Conservation (phyloP, 192 early-diverging fungal genomes). For the Phycomyces blakesleeanus region DNA sequence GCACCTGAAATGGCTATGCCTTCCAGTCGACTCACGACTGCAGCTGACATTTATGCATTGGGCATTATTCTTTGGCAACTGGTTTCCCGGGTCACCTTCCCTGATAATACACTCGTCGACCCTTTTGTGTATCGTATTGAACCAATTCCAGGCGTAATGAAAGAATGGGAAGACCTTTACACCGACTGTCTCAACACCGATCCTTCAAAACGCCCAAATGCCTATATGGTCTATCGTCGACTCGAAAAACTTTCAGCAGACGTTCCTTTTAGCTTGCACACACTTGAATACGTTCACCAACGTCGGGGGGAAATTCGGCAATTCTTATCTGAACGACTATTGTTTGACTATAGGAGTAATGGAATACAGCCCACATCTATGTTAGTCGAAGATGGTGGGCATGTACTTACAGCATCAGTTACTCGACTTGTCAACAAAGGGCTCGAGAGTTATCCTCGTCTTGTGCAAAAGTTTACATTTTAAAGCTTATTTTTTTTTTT, state of each 20-base stretch:
- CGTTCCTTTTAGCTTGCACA: background rate
- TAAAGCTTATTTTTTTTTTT: background rate
- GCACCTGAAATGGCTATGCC: conserved; percentile 18
- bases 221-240: conserved; percentile 18
- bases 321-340: background rate
- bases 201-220: conserved; percentile 14
- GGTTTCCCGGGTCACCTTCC: conserved; percentile 29
- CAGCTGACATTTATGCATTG: conserved; percentile 24
- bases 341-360: background rate
- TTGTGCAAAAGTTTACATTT: conserved; percentile 4
- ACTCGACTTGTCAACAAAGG: conserved; percentile 14
- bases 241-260: conserved; percentile 10
- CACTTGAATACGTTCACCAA: conserved; percentile 6
- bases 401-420: conserved; percentile 15
- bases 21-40: conserved; percentile 11
- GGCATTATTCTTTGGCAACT: conserved; percentile 32
- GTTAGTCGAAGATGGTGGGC: conserved; percentile 1
- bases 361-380: background rate
- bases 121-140: conserved; percentile 25
- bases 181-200: conserved; percentile 17
- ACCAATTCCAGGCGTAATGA: conserved; percentile 25
- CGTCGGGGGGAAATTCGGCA: conserved; percentile 9
- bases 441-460: conserved; percentile 20
- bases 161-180: conserved; percentile 18
- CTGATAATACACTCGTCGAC: conserved; percentile 26